Base-by-base conservation (phyloP, 2,329 filamentous ascomycete species). In the Pseudomassariella vexata region DNA sequence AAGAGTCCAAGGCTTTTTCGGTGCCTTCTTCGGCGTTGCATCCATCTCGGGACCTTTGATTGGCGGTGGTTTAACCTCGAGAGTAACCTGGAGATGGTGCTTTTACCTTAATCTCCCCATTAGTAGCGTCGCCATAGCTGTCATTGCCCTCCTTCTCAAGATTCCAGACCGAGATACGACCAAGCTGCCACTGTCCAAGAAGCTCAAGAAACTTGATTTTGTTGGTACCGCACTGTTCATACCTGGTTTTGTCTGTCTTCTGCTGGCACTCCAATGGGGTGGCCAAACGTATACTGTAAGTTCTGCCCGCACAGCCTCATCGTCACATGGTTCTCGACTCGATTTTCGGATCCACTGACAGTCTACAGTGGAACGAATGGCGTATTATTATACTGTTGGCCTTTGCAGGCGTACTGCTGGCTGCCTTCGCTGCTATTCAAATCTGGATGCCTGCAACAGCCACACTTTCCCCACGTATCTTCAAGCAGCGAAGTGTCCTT, bases 341-440 rank as follows among this genome's bases (percentile, higher is more conserved):
- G 7, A 14, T 26, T 8, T 14, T 26, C 9, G 15, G 7, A 9
- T 14, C n/a, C n/a, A n/a, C n/a, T n/a, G n/a, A n/a, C n/a, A n/a
- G 12, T 9, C 12, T 9, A 14, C 14, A 56, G 46, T 72, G 66
- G 68, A 55, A 50, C 14, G 52, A 53, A 26, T 53, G 53, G 0
- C 55, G 55, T 5, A 57, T 73, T 26, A 61, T 73, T 19, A 59
- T 56, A 1, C 54, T 71, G 32, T 41, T 67, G 23, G 50, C 58
- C 19, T 41, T 67, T 3, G 58, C 57, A 10, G 46, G 39, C 2
- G 41, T 66, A 5, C 52, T 69, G 2, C 39, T 69, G 18, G 35
- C 62, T 24, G 46, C 37, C 3, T 74, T 73, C 44, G 34, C 63
- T 11, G 37, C 45, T 5, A 44, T 62, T 2, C 56, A 67, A 38